phyloP scores from a whole-genome alignment of 192 early-diverging fungal genomes.

The Radiomyces spectabilis region DNA sequence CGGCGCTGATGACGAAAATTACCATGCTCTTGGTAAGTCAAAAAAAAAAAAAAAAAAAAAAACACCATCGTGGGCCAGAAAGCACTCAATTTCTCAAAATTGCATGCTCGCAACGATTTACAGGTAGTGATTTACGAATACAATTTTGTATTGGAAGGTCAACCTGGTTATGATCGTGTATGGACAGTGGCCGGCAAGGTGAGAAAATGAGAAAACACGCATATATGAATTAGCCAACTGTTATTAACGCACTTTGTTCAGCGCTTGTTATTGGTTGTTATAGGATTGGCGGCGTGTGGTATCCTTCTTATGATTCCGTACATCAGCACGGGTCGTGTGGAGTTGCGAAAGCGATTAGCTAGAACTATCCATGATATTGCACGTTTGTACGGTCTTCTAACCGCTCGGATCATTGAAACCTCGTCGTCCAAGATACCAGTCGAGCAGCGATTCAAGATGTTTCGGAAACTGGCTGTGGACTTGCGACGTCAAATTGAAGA shows the following conservation, averaged over 20 bases:
- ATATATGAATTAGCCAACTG: neutral
- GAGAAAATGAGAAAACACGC: neutral
- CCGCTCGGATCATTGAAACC: neutral
- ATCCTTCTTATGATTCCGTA: constrained; percentile 22
- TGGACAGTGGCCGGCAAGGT: constrained; percentile 23
- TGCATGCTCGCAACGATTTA: no score
- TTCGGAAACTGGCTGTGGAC: constrained; percentile 10
- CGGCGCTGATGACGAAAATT: constrained; percentile 12
- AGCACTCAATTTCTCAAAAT: no score
- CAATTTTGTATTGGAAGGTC: neutral
- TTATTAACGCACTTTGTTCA: neutral
- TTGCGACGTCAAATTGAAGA: constrained; percentile 22
- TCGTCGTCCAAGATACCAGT: neutral
- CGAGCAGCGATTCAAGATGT: constrained; percentile 4
- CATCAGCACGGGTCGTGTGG: constrained; percentile 25
- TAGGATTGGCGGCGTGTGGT: constrained; percentile 24
- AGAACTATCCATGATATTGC: constrained; percentile 26
- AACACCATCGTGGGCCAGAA: no score
- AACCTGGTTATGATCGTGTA: constrained; percentile 2
- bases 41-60: neutral
- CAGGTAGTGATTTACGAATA: constrained; percentile 19
- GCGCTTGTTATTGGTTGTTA: constrained; percentile 17
- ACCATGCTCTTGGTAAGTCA: constrained; percentile 12
- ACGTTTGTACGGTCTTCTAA: constrained; percentile 17
- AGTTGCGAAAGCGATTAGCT: constrained; percentile 27